Evolutionary conservation across 176 grass and related monocot genomes (phyloP), one percentile per base, ranked within the genome.

Genomic region (Secale cereale): DNA sequence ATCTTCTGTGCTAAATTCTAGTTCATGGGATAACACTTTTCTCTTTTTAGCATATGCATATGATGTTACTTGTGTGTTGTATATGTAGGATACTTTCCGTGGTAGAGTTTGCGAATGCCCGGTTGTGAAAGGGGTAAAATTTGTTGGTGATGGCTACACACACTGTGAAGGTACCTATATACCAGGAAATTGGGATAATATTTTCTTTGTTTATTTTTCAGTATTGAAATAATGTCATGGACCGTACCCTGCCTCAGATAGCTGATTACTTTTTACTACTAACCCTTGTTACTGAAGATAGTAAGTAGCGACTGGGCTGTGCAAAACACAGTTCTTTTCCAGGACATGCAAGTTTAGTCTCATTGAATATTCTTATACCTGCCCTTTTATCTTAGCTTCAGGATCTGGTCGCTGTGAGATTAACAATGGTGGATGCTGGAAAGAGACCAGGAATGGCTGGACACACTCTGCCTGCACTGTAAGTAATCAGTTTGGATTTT

Each of bases 391-490:
- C 85, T 78, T 82, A 98, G 95, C 95, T 89, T 94, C 87, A 6
- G 95, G 95, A 39, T 94, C 91, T 79, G 92, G 92, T 30, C 81
- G 91, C 6, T 98, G 95, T 94, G 92, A 86, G 78, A 94, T 98
- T 78, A 94, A 91, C 80, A 98, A 98, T 69, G 95, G 95, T 74
- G 92, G 95, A 65, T 98, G 95, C 79, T 98, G 95, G 95, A 94
- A 93, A 78, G 89, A 98, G 33, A 88, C 89, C n/a, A 89, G 50
- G 74, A 74, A 94, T 82, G 95, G 95, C 33, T 26, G 37, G 25
- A 91, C 88, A 20, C 76, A 82, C 82, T 93, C 95, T 77, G 92
- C 95, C 16, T 98, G 95, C 80, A 88, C 90, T 54, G 95, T 98
- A 88, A 84, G 95, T 88, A 2, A 23, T 78, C 10, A 28, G 8